Evolutionary conservation across 2,329 filamentous ascomycete genomes (phyloP).

Genomic region (Phaeomoniella chlamydospora): DNA sequence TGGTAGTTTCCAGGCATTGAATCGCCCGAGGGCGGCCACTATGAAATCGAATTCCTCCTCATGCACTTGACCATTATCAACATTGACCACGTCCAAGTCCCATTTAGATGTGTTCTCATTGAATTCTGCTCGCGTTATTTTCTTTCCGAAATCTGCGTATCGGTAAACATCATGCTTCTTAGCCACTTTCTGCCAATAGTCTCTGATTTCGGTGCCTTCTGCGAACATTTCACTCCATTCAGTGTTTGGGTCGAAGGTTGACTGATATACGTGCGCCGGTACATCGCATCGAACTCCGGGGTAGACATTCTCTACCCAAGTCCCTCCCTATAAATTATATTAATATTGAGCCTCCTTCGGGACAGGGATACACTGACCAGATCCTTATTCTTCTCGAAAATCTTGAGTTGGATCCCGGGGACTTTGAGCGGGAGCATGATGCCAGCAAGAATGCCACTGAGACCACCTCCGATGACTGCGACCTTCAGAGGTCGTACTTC

Average conservation of each 20-base stretch:
- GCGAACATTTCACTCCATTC: conserved; percentile 28
- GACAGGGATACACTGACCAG: too few relatives aligned
- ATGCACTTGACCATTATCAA: conserved; percentile 12
- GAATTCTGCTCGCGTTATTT: conserved; percentile 24
- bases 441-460: neutral
- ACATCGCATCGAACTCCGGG: neutral
- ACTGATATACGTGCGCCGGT: neutral
- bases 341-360: too few relatives aligned
- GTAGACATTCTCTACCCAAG: neutral
- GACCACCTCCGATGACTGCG: neutral
- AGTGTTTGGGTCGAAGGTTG: conserved; percentile 25
- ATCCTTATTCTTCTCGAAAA: neutral
- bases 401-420: neutral
- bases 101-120: conserved; percentile 20
- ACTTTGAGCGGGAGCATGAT: neutral
- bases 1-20: conserved; percentile 17
- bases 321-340: too few relatives aligned
- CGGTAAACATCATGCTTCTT: conserved; percentile 24
- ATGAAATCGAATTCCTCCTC: conserved; percentile 19
- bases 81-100: conserved; percentile 18
- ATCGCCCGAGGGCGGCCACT: conserved; percentile 16
- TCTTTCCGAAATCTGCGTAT: conserved; percentile 21
- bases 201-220: conserved; percentile 23
- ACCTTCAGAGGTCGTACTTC: neutral
- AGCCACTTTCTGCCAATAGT: conserved; percentile 23